Evolutionary conservation across 139 green algal genomes (phyloP).

Genomic region (Trebouxia sp.): DNA sequence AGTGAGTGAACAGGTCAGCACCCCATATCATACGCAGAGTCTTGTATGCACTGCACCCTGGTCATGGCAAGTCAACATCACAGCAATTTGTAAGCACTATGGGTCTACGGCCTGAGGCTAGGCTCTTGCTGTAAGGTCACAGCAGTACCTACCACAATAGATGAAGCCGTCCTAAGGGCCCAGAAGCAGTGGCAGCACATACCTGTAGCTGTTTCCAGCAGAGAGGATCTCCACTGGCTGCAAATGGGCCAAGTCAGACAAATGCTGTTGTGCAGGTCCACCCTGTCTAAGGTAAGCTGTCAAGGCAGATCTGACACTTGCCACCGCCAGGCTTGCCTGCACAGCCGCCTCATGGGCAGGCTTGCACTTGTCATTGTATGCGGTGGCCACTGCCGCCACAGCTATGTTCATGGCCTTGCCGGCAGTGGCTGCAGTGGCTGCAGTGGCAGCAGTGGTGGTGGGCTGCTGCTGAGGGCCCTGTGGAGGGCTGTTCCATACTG

Average conservation of each 20-base stretch:
- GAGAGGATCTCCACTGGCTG: background rate
- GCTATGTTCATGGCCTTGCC: constrained; percentile 33
- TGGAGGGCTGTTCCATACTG: background rate
- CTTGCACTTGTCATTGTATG: constrained; percentile 60
- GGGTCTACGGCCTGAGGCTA: too few species aligned
- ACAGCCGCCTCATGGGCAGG: constrained; percentile 35
- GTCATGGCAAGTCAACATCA: too few species aligned
- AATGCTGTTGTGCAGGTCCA: constrained; percentile 10
- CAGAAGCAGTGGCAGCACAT: background rate
- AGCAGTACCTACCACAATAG: too few species aligned
- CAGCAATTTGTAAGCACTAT: too few species aligned
- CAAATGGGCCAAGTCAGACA: background rate
- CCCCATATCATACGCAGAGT: too few species aligned
- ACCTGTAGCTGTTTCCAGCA: constrained; percentile 18
- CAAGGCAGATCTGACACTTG: background rate
- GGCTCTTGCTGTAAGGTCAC: too few species aligned
- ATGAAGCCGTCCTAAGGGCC: too few species aligned
- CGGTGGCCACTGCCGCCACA: constrained; percentile 45
- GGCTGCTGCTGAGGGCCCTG: background rate
- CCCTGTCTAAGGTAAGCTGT: constrained; percentile 24
- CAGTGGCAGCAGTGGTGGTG: background rate
- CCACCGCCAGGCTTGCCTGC: background rate
- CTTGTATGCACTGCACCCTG: too few species aligned
- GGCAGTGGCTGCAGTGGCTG: background rate
- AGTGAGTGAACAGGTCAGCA: too few species aligned